These are phyloP conservation scores for Phyllosticta capitalensis DNA, from an alignment of 2,329 filamentous ascomycete genomes.

Conservation along the genomic window DNA sequence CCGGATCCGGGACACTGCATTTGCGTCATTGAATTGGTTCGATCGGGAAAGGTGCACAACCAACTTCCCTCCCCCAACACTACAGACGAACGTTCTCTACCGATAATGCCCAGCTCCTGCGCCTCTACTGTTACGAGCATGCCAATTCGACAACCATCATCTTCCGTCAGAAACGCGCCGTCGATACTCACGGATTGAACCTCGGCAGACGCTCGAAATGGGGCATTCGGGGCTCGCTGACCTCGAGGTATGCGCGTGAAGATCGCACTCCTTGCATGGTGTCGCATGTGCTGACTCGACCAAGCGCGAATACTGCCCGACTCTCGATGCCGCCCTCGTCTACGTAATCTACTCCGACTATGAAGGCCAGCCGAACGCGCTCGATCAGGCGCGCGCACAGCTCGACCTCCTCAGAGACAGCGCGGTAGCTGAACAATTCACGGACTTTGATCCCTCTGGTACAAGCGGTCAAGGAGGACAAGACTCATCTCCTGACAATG, in stretches of 20 bases:
- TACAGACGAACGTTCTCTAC: not conserved
- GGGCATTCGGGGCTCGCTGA: not conserved
- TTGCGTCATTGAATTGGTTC: not conserved
- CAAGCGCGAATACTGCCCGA: slow-evolving; percentile 62
- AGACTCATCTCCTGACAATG: slow-evolving; percentile 17
- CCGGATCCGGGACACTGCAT: not conserved
- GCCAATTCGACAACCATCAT: not conserved
- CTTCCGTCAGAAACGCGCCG: not conserved
- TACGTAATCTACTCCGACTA: slow-evolving; percentile 68
- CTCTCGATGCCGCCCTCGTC: slow-evolving; percentile 69
- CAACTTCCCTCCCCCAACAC: not conserved
- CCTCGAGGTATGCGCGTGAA: not conserved
- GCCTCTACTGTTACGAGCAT: not conserved
- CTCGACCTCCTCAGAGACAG: slow-evolving; percentile 57
- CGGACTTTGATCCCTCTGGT: slow-evolving; percentile 70
- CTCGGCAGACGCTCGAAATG: not conserved
- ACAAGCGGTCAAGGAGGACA: slow-evolving; percentile 40
- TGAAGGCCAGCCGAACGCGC: slow-evolving; percentile 46
- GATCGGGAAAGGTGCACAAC: not conserved
- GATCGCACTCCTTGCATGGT: not conserved
- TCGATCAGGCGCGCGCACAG: slow-evolving; percentile 46
- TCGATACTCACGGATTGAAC: not conserved
- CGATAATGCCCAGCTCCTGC: not conserved
- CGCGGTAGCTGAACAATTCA: slow-evolving; percentile 58
- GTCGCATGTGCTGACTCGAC: not conserved